A percentile compares a stretch with the other conserved stretches of the same genome.
These are phyloP conservation scores for Guadua angustifolia DNA, from an alignment of 176 grass and related monocot genomes.

Conservation along the genomic window DNA sequence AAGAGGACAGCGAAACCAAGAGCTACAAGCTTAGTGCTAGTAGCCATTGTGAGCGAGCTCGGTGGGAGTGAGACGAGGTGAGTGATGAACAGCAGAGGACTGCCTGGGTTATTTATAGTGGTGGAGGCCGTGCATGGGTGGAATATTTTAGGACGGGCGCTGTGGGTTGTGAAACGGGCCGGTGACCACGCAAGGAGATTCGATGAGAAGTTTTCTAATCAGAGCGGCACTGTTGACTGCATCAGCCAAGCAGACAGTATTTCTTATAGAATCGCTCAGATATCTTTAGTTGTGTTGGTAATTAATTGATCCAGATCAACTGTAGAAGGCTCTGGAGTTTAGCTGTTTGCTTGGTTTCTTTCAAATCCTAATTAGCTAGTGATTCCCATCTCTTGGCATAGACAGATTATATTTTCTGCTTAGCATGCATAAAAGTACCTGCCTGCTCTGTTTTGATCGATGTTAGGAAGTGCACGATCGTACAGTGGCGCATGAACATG, in stretches of 20 bases:
- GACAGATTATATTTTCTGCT: slow-evolving; percentile 1
- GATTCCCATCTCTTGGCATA: slow-evolving; percentile 18
- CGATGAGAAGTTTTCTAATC: slow-evolving; percentile 20
- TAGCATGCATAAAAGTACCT: neutral
- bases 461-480: neutral
- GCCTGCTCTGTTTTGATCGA: neutral
- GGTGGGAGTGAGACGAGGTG: slow-evolving; percentile 11
- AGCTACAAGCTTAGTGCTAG: slow-evolving; percentile 42
- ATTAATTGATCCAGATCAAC: neutral
- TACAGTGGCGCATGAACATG: neutral
- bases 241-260: neutral
- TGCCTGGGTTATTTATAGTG: slow-evolving; percentile 52
- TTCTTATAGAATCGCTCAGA: neutral
- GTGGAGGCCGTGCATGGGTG: slow-evolving; percentile 26
- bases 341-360: neutral
- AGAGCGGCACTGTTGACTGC: slow-evolving; percentile 27
- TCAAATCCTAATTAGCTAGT: neutral
- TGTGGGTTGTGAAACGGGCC: neutral
- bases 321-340: neutral
- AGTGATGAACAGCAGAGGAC: neutral
- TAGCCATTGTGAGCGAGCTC: slow-evolving; percentile 44
- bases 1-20: slow-evolving; percentile 48
- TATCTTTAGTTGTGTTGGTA: neutral
- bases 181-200: slow-evolving; percentile 27
- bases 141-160: neutral